Conservation (phyloP, 495 filamentous ascomycete species). For the Choiromyces venosus region DNA sequence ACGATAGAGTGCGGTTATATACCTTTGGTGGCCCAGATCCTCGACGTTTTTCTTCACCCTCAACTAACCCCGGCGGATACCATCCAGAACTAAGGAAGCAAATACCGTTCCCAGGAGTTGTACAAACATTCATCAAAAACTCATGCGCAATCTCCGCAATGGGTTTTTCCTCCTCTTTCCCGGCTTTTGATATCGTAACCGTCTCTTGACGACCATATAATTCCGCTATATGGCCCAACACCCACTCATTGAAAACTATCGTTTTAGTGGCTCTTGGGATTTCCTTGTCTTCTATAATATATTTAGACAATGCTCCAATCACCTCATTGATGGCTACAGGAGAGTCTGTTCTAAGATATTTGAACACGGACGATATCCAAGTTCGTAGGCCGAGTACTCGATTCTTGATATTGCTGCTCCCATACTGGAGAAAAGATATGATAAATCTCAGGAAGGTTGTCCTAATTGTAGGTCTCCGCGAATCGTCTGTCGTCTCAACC, state of each 20-base stretch:
- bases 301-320: slow-evolving; percentile 27
- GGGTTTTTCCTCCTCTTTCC: slow-evolving; percentile 25
- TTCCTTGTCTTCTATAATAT: slow-evolving; percentile 32
- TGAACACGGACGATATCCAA: slow-evolving; percentile 40
- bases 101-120: slow-evolving; percentile 34
- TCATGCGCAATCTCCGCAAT: slow-evolving; percentile 34
- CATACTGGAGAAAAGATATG: slow-evolving; percentile 41
- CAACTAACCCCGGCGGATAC: slow-evolving; percentile 34
- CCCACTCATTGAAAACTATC: slow-evolving; percentile 39
- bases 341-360: slow-evolving; percentile 36
- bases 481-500: slow-evolving; percentile 23
- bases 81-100: slow-evolving; percentile 41
- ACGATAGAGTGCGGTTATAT: slow-evolving; percentile 65
- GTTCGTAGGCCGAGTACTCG: slow-evolving; percentile 33
- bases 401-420: slow-evolving; percentile 37
- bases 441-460: slow-evolving; percentile 39
- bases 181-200: slow-evolving; percentile 20
- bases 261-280: slow-evolving; percentile 37
- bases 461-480: slow-evolving; percentile 34
- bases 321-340: slow-evolving; percentile 36
- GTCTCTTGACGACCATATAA: slow-evolving; percentile 37
- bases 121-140: slow-evolving; percentile 37
- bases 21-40: slow-evolving; percentile 44
- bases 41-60: slow-evolving; percentile 24
- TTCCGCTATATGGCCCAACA: slow-evolving; percentile 30